Evolutionary conservation across 805 yeast species (phyloP).

Genomic region (Candida railenensis): DNA sequence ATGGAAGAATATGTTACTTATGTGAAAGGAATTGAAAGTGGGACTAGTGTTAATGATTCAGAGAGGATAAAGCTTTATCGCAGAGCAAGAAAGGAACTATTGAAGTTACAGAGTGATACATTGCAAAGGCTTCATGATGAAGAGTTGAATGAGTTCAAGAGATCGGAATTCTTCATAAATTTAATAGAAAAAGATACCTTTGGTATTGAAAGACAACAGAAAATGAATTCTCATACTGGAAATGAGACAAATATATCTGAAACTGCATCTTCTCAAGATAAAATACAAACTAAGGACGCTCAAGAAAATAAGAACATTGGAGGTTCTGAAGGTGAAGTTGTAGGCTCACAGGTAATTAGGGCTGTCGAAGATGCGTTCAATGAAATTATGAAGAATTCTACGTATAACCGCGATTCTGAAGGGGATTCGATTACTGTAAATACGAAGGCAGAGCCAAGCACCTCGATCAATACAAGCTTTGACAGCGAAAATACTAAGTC

Average conservation of each 20-base stretch:
- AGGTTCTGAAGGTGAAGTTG: constrained; percentile 20
- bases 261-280: no score
- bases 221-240: neutral
- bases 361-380: constrained; percentile 71
- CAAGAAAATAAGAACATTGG: neutral
- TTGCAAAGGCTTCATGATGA: constrained; percentile 48
- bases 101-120: constrained; percentile 56
- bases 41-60: constrained; percentile 5
- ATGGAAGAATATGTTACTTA: constrained; percentile 26
- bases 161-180: constrained; percentile 35
- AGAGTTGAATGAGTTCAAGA: constrained; percentile 39
- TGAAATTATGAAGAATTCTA: constrained; percentile 45
- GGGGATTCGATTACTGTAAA: neutral
- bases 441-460: neutral
- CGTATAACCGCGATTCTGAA: constrained; percentile 1
- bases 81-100: constrained; percentile 58
- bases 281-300: neutral
- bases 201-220: neutral
- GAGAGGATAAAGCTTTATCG: constrained; percentile 29
- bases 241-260: neutral
- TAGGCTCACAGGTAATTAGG: constrained; percentile 47
- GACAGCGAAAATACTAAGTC: neutral
- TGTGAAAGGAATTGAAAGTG: neutral
- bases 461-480: neutral
- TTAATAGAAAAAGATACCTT: neutral